Conservation (phyloP, 202 grass and related monocot species). For the Elaeis oleifera region DNA sequence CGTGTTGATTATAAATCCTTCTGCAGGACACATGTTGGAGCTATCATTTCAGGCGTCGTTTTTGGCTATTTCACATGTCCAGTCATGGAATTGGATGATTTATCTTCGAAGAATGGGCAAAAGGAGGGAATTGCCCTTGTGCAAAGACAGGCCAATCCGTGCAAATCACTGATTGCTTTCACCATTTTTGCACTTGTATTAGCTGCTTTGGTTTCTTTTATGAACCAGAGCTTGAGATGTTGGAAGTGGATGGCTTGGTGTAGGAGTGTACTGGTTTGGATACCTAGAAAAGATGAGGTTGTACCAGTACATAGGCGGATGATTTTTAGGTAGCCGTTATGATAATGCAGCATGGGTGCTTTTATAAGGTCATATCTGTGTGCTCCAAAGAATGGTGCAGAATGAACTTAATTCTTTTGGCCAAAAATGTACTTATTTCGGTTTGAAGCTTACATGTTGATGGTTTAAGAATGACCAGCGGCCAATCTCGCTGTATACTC, state of each 20-base stretch:
- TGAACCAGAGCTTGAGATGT: constrained; percentile 30
- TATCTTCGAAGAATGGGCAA: constrained; percentile 31
- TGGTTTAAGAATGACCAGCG: no score
- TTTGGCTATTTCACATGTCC: constrained; percentile 61
- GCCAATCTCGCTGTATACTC: no score
- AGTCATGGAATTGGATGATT: constrained; percentile 36
- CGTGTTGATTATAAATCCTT: background rate
- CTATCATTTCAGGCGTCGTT: constrained; percentile 41
- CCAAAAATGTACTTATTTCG: no score
- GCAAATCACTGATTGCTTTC: constrained; percentile 58
- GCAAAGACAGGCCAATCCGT: constrained; percentile 31
- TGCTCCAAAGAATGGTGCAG: no score
- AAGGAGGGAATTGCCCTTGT: constrained; percentile 46
- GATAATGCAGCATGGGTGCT: no score
- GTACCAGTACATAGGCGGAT: no score
- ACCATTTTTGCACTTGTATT: constrained; percentile 31
- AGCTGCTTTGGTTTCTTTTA: constrained; percentile 36
- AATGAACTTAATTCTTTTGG: no score
- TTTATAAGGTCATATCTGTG: no score
- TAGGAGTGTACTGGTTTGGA: background rate
- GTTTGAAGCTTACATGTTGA: no score
- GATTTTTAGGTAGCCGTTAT: no score
- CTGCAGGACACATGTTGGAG: constrained; percentile 58
- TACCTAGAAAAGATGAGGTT: no score
- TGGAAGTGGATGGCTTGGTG: constrained; percentile 18